Base-by-base conservation (phyloP, 805 yeast species). In the Wickerhamiella cacticola region DNA sequence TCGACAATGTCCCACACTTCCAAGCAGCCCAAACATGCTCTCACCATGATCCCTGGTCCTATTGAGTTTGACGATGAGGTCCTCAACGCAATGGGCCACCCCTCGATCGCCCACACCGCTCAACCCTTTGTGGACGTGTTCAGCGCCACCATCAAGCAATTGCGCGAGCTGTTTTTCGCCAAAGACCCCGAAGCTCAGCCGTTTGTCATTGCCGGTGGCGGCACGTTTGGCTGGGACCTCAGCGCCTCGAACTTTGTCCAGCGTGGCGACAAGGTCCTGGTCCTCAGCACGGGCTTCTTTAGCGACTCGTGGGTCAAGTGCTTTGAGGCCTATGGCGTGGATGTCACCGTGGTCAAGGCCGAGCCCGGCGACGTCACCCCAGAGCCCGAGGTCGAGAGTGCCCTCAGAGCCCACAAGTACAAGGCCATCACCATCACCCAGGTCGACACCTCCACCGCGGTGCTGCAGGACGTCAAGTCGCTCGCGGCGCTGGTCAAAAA, bases 361-460 rank as follows among this genome's bases (percentile, higher is more conserved):
- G 74, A 75, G 26, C 70, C 83, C 48, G 97, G 96, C 49, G 81
- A 73, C 50, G 72, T 72, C 29, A 84, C 84, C 16, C 74, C 81
- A 25, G 61, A 76, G 21, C 72, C 65, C 2, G 63, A 68, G 43
- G 67, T 88, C 39, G 81, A 78, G 60, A 61, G 67, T 9, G 73
- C 77, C 49, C 71, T 88, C 62, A 60, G 65, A 50, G 48, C 63
- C 7, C 69, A 71, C 50, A 65, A 68, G 51, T 89, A 82, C 69
- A 63, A 74, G 53, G 73, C 83, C 46, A 72, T 89, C 56, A 85
- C 95, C 42, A 74, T 88, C 58, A 89, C 96, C 36, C 97, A 89
- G 58, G 96, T 92, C 33, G 98, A 92, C 65, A 92, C 97, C 40
- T 86, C 96, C 1, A 86, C 96, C 29, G 94, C 95, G n/a, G 95